Evolutionary conservation across 2,329 filamentous ascomycete species (phyloP), one percentile per base, ranked within the genome.

Genomic region (Beauveria rudraprayagi): DNA sequence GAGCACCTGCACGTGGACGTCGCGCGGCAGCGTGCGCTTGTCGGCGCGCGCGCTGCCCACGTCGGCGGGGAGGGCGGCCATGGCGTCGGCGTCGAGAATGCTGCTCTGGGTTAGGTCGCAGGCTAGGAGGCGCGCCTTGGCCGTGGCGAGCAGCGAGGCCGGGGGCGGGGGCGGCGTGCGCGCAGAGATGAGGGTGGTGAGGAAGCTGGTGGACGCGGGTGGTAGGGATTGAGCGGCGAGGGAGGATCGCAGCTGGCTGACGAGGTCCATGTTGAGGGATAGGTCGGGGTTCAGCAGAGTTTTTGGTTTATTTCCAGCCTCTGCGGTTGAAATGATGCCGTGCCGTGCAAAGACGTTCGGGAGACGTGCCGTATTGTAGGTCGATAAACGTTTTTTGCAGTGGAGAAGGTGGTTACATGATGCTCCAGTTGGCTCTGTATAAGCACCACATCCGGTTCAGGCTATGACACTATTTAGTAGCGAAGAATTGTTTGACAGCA

Each of bases 1-100:
- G 1, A 96, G 76, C 1, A 97, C 83, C 72, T 97, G 94, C 1
- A 94, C 87, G 3, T 88, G 79, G 1, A 93, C 79, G 37, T 90
- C 83, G 1, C 79, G 80, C 0, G 76, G 63, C 0, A 97, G 76
- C 0, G 74, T 76, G 4, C 77, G 73, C 62, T 90, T 84, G 64
- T 82, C 78, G 10, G 81, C 72, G 3, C 76, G 74, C 0, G 82
- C 77, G 65, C 83, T 77, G 55, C 65, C 74, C n/a, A 86, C 74
- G 64, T 83, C 80, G 0, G 73, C 61, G 0, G 92, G 90, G 4
- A 83, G 75, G 1, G 72, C 65, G 1, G 76, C 66, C 8, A 71
- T 56, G 63, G 73, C 64, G 19, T 78, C 40, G 68, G 82, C 72
- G 62, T 87, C 69, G 60, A 85, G 68, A 63, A 70, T 75, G 24